A percentile compares a stretch with the other conserved stretches of the same genome.
Conservation (phyloP, 1,139 yeast species). For the Pichia sp. region DNA sequence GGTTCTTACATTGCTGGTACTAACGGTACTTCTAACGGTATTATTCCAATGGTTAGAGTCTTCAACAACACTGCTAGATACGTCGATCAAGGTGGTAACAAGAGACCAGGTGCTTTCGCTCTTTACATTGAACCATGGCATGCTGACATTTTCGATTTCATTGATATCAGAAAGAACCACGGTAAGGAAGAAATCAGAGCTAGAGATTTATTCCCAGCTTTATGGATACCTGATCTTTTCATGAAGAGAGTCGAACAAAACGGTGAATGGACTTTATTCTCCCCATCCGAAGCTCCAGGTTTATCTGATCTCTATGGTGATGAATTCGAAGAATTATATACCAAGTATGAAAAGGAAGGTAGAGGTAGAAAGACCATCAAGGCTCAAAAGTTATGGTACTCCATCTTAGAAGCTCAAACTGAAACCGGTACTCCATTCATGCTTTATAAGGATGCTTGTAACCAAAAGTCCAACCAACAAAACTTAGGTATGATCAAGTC, state of each 20-base stretch:
- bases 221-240: conserved; percentile 63
- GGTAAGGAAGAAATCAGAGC: conserved; percentile 65
- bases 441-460: conserved; percentile 62
- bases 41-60: conserved; percentile 61
- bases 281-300: conserved; percentile 59
- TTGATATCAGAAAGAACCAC: conserved; percentile 58
- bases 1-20: conserved; percentile 60
- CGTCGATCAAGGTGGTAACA: conserved; percentile 66
- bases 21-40: conserved; percentile 58
- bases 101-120: conserved; percentile 64
- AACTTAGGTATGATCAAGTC: conserved; percentile 60
- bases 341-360: conserved; percentile 48
- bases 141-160: conserved; percentile 53
- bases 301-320: conserved; percentile 54
- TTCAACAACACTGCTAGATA: conserved; percentile 62
- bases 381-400: conserved; percentile 60
- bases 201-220: conserved; percentile 59
- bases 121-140: conserved; percentile 64
- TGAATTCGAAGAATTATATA: conserved; percentile 49
- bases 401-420: conserved; percentile 58
- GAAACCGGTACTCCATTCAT: conserved; percentile 66
- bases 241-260: conserved; percentile 58
- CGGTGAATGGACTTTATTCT: conserved; percentile 55
- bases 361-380: conserved; percentile 49
- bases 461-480: conserved; percentile 55